These are phyloP conservation scores for Halenospora varia DNA, from an alignment of 495 filamentous ascomycete species.

Conservation along the genomic window DNA sequence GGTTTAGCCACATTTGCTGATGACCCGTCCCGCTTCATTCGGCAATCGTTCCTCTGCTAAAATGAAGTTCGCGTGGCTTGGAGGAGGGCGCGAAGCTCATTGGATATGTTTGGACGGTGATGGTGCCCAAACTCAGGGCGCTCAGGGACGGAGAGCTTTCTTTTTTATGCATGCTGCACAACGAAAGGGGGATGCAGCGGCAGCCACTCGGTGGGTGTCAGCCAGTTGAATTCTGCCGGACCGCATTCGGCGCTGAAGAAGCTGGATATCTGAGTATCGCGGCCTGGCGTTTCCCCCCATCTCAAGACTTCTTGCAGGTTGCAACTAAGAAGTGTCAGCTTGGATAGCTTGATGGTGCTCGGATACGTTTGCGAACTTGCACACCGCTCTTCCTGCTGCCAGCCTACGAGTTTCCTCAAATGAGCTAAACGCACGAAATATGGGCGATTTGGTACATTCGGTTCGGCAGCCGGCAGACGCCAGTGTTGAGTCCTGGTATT, in stretches of 20 bases:
- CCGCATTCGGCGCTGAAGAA: background rate
- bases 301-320: too few relatives aligned
- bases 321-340: background rate
- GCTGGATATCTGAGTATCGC: too few relatives aligned
- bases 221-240: background rate
- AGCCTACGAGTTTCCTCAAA: background rate
- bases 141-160: background rate
- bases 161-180: background rate
- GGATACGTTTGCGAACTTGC: background rate
- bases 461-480: background rate
- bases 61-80: background rate
- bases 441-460: background rate
- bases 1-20: background rate
- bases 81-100: background rate
- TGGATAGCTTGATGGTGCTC: background rate
- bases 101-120: background rate
- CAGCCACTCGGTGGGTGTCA: background rate
- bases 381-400: background rate
- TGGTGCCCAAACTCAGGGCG: background rate
- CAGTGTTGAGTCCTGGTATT: background rate
- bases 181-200: background rate
- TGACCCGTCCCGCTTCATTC: background rate
- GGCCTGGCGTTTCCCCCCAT: too few relatives aligned
- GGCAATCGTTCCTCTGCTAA: background rate
- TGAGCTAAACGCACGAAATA: background rate